phyloP scores from a whole-genome alignment of 371 early-diverging fungal species.

The Haplosporangium sp. region DNA sequence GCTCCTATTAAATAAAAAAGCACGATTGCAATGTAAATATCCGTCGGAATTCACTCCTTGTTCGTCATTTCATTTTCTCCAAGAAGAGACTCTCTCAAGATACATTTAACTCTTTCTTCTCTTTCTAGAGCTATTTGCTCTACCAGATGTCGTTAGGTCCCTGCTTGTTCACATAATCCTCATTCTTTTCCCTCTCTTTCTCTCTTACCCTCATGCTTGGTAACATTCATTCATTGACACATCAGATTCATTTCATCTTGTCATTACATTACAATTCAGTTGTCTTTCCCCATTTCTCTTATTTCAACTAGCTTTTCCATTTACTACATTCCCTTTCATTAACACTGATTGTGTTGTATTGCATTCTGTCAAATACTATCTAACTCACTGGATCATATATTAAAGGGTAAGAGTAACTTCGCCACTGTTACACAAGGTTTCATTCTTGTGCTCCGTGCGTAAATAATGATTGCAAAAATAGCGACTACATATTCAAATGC shows the following conservation, averaged over 20 bases:
- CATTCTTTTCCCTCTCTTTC: not conserved
- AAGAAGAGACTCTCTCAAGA: not conserved
- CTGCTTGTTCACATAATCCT: not conserved
- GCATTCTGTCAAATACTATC: not conserved
- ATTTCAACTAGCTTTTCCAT: not conserved
- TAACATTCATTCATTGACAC: not conserved
- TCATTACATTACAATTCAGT: too few relatives aligned
- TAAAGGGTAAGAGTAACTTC: conserved; percentile 1
- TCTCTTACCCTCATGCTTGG: not conserved
- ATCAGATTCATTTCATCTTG: not conserved
- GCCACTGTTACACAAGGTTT: conserved; percentile 14
- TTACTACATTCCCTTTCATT: not conserved
- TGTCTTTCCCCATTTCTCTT: not conserved
- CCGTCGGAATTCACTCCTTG: not conserved
- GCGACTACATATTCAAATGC: not conserved
- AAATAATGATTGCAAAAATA: too few relatives aligned
- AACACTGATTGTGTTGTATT: not conserved
- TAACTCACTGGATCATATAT: not conserved
- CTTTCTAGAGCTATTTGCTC: not conserved
- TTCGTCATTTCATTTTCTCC: not conserved
- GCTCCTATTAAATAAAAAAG: not conserved
- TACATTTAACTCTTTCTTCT: not conserved
- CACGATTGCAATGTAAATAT: not conserved
- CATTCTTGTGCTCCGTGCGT: conserved; percentile 3
- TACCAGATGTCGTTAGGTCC: not conserved